Conservation (phyloP, 2,329 filamentous ascomycete genomes). For the Dryadomyces quercivorus region DNA sequence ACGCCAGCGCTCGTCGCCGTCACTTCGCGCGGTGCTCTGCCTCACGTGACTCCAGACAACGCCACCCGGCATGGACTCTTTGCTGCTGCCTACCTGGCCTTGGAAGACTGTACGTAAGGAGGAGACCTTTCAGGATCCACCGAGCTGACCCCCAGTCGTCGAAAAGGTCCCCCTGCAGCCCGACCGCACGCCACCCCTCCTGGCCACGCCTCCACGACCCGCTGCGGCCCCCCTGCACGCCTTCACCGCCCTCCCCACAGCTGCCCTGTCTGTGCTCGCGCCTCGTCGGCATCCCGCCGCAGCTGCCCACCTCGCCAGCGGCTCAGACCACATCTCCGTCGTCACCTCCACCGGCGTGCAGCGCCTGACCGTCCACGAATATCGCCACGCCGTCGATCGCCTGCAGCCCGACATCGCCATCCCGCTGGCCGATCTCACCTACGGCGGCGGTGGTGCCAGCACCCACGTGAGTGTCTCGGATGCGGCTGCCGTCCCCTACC, state of each 20-base stretch:
- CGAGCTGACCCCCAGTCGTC: slow-evolving; percentile 5
- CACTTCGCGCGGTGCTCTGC: slow-evolving; percentile 72
- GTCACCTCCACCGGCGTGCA: slow-evolving; percentile 81
- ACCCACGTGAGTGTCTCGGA: neutral
- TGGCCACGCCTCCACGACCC: neutral
- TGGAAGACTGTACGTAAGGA: slow-evolving; percentile 75
- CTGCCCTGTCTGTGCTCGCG: slow-evolving; percentile 58
- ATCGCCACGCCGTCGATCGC: slow-evolving; percentile 49
- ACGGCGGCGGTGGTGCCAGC: slow-evolving; percentile 12
- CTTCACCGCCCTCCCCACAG: slow-evolving; percentile 62
- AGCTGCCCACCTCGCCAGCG: slow-evolving; percentile 56
- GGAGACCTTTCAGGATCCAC: too few species aligned
- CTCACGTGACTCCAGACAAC: slow-evolving; percentile 83
- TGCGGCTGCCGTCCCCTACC: slow-evolving; percentile 12
- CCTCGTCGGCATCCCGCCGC: slow-evolving; percentile 70
- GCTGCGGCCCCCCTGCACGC: slow-evolving; percentile 45
- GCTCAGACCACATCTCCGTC: slow-evolving; percentile 58
- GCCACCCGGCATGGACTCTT: slow-evolving; percentile 53
- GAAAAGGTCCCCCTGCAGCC: slow-evolving; percentile 7
- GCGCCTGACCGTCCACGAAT: slow-evolving; percentile 55
- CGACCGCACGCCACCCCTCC: slow-evolving; percentile 7
- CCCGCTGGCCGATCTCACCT: slow-evolving; percentile 59
- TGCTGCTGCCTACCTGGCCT: slow-evolving; percentile 61
- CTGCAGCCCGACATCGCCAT: slow-evolving; percentile 72
- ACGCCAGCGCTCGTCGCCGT: slow-evolving; percentile 76